phyloP scores from a whole-genome alignment of 306 rosid genomes.

The Dalbergia cochinchinensis region DNA sequence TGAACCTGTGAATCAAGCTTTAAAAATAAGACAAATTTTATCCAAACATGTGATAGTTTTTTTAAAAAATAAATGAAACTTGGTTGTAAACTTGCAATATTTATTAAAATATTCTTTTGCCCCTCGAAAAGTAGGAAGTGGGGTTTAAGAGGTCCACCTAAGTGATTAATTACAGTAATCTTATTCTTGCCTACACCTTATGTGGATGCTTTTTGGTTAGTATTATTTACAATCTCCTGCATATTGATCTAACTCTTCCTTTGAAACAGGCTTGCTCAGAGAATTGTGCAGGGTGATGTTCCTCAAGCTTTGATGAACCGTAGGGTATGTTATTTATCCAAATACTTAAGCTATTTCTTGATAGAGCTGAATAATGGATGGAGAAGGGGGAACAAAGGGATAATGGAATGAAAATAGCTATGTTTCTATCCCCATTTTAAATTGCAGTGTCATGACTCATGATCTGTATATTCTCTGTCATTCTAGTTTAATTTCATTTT shows the following conservation, averaged over 20 bases:
- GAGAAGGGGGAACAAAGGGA: slow-evolving; percentile 1
- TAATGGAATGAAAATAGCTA: background rate
- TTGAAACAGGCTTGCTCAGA: slow-evolving; percentile 91
- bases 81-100: background rate
- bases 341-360: slow-evolving; percentile 24
- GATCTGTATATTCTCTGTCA: slow-evolving; percentile 6
- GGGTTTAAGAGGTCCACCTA: background rate
- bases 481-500: slow-evolving; percentile 12
- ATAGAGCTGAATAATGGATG: slow-evolving; percentile 15
- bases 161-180: slow-evolving; percentile 18
- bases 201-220: slow-evolving; percentile 24
- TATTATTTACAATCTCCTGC: slow-evolving; percentile 7
- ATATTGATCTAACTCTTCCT: slow-evolving; percentile 25
- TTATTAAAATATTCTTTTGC: background rate
- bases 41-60: background rate
- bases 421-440: slow-evolving; percentile 23
- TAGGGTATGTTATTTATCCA: slow-evolving; percentile 66
- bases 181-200: slow-evolving; percentile 2
- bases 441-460: background rate
- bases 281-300: slow-evolving; percentile 95
- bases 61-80: background rate
- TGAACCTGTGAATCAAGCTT: background rate
- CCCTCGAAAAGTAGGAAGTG: background rate
- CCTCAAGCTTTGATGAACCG: slow-evolving; percentile 98
- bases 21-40: background rate